These are phyloP conservation scores for Debaryomyces nepalensis DNA, from an alignment of 1,139 yeast genomes.

Conservation along the genomic window DNA sequence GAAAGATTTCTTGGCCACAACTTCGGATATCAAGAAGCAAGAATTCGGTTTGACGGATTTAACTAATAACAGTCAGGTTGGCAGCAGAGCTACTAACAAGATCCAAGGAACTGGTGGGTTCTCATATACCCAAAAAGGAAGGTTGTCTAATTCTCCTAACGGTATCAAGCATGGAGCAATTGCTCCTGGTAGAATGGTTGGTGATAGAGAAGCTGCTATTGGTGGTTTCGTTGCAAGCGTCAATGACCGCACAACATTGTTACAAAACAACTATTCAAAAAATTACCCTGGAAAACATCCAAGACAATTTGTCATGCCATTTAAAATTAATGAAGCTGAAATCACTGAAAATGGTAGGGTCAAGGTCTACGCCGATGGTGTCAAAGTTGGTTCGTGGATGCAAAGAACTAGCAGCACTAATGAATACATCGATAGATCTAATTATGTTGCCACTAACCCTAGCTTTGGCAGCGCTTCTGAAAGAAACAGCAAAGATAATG, in stretches of 20 bases:
- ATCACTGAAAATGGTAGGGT: constrained; percentile 42
- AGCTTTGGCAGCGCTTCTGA: constrained; percentile 38
- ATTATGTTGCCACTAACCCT: constrained; percentile 38
- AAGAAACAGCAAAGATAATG: constrained; percentile 41
- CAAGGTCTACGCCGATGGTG: constrained; percentile 46
- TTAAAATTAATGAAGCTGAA: constrained; percentile 47
- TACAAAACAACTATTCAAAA: constrained; percentile 47
- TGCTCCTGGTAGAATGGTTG: constrained; percentile 73
- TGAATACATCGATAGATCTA: constrained; percentile 25
- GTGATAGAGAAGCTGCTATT: constrained; percentile 60
- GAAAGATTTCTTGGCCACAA: constrained; percentile 32
- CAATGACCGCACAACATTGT: constrained; percentile 42
- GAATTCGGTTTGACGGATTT: constrained; percentile 28
- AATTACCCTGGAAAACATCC: constrained; percentile 49
- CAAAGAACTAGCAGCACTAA: constrained; percentile 26
- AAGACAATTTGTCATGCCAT: constrained; percentile 52
- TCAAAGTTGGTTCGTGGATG: constrained; percentile 49
- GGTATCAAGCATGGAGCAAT: constrained; percentile 65
- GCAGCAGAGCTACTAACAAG: constrained; percentile 20
- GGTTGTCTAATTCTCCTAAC: constrained; percentile 73
- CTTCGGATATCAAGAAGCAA: constrained; percentile 25
- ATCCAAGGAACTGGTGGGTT: constrained; percentile 76
- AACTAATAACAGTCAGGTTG: constrained; percentile 21
- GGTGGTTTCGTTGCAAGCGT: constrained; percentile 71
- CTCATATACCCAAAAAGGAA: constrained; percentile 71